Base-by-base conservation (phyloP, 2,329 filamentous ascomycete species). In the Incumbomyces lentus region DNA sequence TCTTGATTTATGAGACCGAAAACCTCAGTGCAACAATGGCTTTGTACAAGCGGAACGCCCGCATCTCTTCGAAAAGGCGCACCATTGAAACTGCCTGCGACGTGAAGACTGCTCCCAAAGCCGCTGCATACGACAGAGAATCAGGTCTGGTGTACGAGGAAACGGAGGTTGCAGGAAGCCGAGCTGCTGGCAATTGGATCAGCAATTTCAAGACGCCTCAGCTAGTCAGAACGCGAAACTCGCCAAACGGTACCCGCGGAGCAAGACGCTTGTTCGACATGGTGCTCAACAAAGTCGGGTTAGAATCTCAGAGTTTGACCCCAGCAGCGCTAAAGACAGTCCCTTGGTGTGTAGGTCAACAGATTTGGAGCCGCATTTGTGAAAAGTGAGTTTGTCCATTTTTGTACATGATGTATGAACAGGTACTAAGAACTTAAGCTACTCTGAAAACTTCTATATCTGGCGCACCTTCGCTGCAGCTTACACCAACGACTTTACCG, bases 381-480 rank as follows among this genome's bases (percentile, higher is more conserved):
- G 52, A 51, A 40, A 62, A 59, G 68, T 69, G 53, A 51, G 62
- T 17, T n/a, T 4, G 5, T 6, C 12, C 33, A 35, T n/a, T 35
- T 32, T n/a, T 17, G 13, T 35, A 4, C 4, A 35, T 35, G 5
- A 17, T 35, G 16, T 12, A 35, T 4, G 13, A 35, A 6, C 16
- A 35, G 22, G 8, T 26, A 26, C 22, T 26, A 35, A n/a, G 33
- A 6, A 17, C 12, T 17, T 40, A 34, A 52, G 49, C 30, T 44
- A 50, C 32, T 14, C 42, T 32, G 55, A 61, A 49, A 70, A 64
- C 17, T 52, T 68, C 22, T 58, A 68, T 44, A 63, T 67, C 54
- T 71, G 68, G 68, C 68, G 65, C 34, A 55, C 68, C n/a, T 60
- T 68, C 43, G 60, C 61, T 13, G 60, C 54, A 3, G 57, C 51